Evolutionary conservation across 345 rosid genomes (phyloP).

Genomic region (Acer yangbiense): DNA sequence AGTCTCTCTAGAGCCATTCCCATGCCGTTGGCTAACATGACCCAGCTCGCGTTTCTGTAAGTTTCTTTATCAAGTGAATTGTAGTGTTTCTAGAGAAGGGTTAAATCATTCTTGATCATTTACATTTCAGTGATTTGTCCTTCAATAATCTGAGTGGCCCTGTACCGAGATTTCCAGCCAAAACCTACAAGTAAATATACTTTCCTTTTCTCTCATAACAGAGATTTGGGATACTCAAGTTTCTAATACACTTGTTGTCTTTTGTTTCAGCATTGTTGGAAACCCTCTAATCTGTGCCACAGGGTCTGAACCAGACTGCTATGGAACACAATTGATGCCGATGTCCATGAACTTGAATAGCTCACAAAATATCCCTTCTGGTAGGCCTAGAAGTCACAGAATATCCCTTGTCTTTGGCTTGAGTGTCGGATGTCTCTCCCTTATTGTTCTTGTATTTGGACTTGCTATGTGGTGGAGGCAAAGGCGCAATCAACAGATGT

Average conservation of each 20-base stretch:
- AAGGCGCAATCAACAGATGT: slow-evolving; percentile 59
- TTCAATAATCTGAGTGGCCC: slow-evolving; percentile 91
- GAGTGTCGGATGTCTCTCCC: slow-evolving; percentile 63
- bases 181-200: slow-evolving; percentile 75
- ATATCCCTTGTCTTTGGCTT: slow-evolving; percentile 74
- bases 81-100: background rate
- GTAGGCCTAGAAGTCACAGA: slow-evolving; percentile 58
- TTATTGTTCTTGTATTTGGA: slow-evolving; percentile 69
- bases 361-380: slow-evolving; percentile 60
- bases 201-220: slow-evolving; percentile 17
- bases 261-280: slow-evolving; percentile 71
- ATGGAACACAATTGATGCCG: slow-evolving; percentile 77
- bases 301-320: slow-evolving; percentile 89
- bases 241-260: slow-evolving; percentile 3
- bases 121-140: slow-evolving; percentile 75
- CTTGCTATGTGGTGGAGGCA: slow-evolving; percentile 83
- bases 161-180: slow-evolving; percentile 84
- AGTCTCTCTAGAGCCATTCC: slow-evolving; percentile 78
- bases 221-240: slow-evolving; percentile 6
- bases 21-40: slow-evolving; percentile 71
- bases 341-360: slow-evolving; percentile 94
- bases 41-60: slow-evolving; percentile 91
- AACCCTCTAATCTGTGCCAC: slow-evolving; percentile 88
- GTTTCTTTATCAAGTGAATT: slow-evolving; percentile 18
- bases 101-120: slow-evolving; percentile 14